Percentiles rank a stretch among this genome's conserved stretches.
phyloP scores from a whole-genome alignment of 805 yeast genomes.

The Pichia paraexigua region DNA sequence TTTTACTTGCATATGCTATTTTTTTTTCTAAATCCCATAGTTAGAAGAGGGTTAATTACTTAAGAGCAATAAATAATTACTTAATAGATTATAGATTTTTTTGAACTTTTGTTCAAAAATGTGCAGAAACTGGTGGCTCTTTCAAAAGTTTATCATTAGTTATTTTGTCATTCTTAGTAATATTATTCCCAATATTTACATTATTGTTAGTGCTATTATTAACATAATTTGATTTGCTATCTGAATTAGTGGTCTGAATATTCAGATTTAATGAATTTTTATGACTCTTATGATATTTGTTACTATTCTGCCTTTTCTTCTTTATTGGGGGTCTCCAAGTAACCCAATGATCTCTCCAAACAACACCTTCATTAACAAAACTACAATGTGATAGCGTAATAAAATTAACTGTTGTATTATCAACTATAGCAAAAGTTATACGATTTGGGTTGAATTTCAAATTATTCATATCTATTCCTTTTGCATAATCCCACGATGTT shows the following conservation, averaged over 20 bases:
- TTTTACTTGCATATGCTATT: neutral
- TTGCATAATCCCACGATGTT: constrained; percentile 10
- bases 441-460: constrained; percentile 11
- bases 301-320: neutral
- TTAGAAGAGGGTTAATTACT: neutral
- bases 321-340: constrained; percentile 9
- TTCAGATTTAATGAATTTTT: neutral
- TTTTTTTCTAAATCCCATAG: too few relatives aligned
- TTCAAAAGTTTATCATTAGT: neutral
- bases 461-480: constrained; percentile 9
- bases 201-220: too few relatives aligned
- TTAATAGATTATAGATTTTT: too few relatives aligned
- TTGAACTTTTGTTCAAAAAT: neutral
- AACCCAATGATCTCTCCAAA: constrained; percentile 25
- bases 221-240: neutral
- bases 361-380: constrained; percentile 29
- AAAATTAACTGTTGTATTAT: constrained; percentile 67
- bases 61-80: too few relatives aligned
- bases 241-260: neutral
- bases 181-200: neutral
- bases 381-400: constrained; percentile 44
- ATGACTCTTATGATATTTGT: neutral
- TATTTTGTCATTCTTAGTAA: neutral
- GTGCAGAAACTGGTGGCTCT: constrained; percentile 2
- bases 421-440: constrained; percentile 61